phyloP scores from a whole-genome alignment of 1,284 basidiomycete species.

The Quambalaria eucalypti region DNA sequence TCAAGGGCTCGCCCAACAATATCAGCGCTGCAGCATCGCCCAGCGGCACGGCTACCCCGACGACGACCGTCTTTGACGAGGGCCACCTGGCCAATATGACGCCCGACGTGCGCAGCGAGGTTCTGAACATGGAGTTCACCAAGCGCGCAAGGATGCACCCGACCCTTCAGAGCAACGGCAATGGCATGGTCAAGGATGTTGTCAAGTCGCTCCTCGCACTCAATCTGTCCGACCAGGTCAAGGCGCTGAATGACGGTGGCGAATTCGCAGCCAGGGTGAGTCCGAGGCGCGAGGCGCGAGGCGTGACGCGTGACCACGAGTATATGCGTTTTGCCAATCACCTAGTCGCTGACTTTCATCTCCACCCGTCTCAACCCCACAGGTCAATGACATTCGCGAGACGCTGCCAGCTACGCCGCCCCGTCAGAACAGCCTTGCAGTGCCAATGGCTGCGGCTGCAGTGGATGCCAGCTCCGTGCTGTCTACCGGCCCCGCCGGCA shows the following conservation, averaged over 20 bases:
- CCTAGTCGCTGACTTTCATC: no score
- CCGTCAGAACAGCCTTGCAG: no score
- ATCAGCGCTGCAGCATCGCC: no score
- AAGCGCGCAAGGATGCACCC: not conserved
- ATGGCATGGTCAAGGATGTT: not conserved
- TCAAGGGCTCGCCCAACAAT: no score
- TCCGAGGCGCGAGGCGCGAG: no score
- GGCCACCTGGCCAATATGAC: not conserved
- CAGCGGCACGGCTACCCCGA: not conserved
- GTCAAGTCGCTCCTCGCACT: not conserved
- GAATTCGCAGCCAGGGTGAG: no score
- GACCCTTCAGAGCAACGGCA: not conserved
- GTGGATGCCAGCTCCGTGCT: conserved; percentile 18
- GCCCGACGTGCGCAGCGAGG: not conserved
- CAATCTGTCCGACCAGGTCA: not conserved
- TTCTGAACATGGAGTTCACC: not conserved
- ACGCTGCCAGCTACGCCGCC: no score
- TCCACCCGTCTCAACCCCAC: no score
- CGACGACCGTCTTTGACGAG: not conserved
- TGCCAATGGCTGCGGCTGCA: no score
- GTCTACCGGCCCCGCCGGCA: conserved; percentile 15
- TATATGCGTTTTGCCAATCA: conserved; percentile 58
- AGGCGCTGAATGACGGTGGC: not conserved
- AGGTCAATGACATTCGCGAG: no score
- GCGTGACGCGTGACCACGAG: no score